phyloP scores from a whole-genome alignment of 1,284 basidiomycete species.

The Ganoderma multipileum region DNA sequence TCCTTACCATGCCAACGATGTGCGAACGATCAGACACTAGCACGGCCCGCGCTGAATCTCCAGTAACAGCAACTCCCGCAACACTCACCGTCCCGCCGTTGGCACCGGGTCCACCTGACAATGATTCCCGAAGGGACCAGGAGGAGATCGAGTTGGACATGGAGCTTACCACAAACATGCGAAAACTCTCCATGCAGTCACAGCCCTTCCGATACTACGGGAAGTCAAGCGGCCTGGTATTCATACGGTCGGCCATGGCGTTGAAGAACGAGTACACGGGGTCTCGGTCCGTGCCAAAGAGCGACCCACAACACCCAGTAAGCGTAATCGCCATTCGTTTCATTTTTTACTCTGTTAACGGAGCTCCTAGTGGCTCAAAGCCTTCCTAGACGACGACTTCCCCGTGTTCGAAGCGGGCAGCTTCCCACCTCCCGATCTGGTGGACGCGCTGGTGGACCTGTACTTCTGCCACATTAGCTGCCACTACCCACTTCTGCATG shows the following conservation, averaged over 20 bases:
- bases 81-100: constrained; percentile 3
- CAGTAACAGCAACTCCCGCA: too few species aligned
- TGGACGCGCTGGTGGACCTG: constrained; percentile 64
- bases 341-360: background rate
- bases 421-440: constrained; percentile 71
- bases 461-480: constrained; percentile 73
- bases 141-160: background rate
- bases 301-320: constrained; percentile 22
- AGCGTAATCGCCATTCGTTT: background rate
- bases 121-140: background rate
- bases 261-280: constrained; percentile 41
- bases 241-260: constrained; percentile 54
- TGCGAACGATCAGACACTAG: too few species aligned
- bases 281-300: constrained; percentile 10
- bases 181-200: constrained; percentile 35
- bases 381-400: background rate
- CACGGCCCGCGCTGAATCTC: too few species aligned
- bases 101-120: constrained; percentile 20
- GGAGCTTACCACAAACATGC: constrained; percentile 27
- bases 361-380: background rate
- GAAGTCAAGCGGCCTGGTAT: constrained; percentile 56
- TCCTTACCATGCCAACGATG: constrained; percentile 20
- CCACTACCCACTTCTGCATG: constrained; percentile 78
- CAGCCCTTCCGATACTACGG: constrained; percentile 52
- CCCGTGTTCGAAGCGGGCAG: constrained; percentile 30